Conservation (phyloP, 257 asterid genomes). For the Ligustrum vulgare region DNA sequence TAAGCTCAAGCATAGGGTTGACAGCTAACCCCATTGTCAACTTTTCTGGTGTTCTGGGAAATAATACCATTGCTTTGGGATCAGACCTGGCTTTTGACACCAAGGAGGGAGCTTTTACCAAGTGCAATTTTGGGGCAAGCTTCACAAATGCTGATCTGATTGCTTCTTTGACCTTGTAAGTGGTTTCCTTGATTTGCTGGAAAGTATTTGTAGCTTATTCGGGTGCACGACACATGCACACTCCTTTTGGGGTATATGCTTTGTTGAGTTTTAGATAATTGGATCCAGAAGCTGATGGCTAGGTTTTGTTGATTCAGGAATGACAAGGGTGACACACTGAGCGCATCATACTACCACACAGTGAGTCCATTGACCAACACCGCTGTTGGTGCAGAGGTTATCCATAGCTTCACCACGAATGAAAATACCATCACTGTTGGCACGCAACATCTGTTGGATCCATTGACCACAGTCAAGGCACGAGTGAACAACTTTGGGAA, state of each 20-base stretch:
- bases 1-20: constrained; percentile 48
- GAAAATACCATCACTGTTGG: constrained; percentile 51
- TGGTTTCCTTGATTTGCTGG: constrained; percentile 2
- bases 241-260: not conserved
- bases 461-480: constrained; percentile 50
- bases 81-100: constrained; percentile 49
- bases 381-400: constrained; percentile 54
- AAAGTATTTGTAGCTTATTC: not conserved
- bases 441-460: constrained; percentile 47
- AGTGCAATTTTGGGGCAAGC: constrained; percentile 45
- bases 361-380: constrained; percentile 48
- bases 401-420: constrained; percentile 40
- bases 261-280: not conserved
- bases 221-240: too few species aligned
- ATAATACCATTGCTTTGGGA: constrained; percentile 39
- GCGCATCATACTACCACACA: constrained; percentile 53
- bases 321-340: constrained; percentile 46
- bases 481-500: constrained; percentile 48
- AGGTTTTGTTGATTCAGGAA: constrained; percentile 28
- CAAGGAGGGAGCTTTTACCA: constrained; percentile 40
- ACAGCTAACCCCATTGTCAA: constrained; percentile 52
- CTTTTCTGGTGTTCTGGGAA: constrained; percentile 50
- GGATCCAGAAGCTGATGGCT: not conserved
- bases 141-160: constrained; percentile 47
- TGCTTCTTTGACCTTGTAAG: constrained; percentile 51